Conservation (phyloP, 306 rosid species). For the Prunus salicina region DNA sequence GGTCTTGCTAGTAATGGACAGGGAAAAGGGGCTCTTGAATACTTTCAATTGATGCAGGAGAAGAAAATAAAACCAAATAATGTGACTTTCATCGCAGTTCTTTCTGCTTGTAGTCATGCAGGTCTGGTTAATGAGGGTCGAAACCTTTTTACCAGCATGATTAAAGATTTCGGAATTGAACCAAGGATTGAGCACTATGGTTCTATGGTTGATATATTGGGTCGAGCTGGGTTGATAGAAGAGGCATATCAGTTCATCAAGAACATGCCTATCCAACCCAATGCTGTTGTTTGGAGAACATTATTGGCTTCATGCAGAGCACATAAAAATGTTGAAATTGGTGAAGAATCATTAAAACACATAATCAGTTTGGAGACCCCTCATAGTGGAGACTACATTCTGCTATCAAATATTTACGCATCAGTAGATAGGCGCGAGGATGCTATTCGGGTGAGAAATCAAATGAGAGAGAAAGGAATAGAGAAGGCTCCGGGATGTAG, state of each 20-base stretch:
- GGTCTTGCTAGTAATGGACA: slow-evolving; percentile 64
- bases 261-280: slow-evolving; percentile 53
- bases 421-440: slow-evolving; percentile 45
- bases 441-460: slow-evolving; percentile 44
- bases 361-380: slow-evolving; percentile 43
- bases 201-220: slow-evolving; percentile 68
- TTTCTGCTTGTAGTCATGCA: slow-evolving; percentile 60
- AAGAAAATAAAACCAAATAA: slow-evolving; percentile 44
- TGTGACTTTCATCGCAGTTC: slow-evolving; percentile 52
- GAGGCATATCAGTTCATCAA: slow-evolving; percentile 51
- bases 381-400: slow-evolving; percentile 64
- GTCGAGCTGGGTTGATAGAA: slow-evolving; percentile 53
- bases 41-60: slow-evolving; percentile 42
- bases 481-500: slow-evolving; percentile 63
- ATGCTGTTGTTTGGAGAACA: slow-evolving; percentile 63
- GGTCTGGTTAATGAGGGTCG: slow-evolving; percentile 55
- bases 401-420: slow-evolving; percentile 56
- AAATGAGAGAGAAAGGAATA: slow-evolving; percentile 45
- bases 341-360: slow-evolving; percentile 48
- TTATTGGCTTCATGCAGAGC: slow-evolving; percentile 59
- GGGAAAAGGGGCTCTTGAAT: slow-evolving; percentile 50
- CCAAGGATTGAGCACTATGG: slow-evolving; percentile 64
- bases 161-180: slow-evolving; percentile 41
- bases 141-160: slow-evolving; percentile 47
- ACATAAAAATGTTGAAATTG: slow-evolving; percentile 42